Evolutionary conservation across 169 alveolate species (phyloP), one percentile per base, ranked within the genome.

Genomic region (Plasmodium berghei): DNA sequence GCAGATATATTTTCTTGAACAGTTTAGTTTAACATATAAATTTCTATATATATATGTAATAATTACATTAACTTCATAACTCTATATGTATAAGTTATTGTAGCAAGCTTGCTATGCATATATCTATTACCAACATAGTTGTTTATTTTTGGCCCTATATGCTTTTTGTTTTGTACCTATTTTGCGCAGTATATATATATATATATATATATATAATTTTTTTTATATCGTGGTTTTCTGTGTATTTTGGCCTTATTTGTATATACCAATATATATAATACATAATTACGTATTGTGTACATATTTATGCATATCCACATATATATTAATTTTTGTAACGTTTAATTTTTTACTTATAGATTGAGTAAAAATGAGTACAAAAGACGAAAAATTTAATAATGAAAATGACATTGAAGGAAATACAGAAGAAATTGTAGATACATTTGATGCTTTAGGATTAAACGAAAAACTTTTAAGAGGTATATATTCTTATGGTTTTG

Each of bases 401-500:
- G 88, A 87, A 70, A 70, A 62, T 20, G 88, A 87, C 72, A 73
- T 73, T 70, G 87, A 94, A 88, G 97, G 90, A 80, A 80, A 67
- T 24, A 55, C 90, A 18, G 90, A 80, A 67, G 90, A 80, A 56
- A 80, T 96, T 42, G 93, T 96, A 88, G 97, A 96, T 34, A 89
- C 99, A 22, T 98, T 98, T 90, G 99, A 97, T 56, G 95, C 95
- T 0, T 93, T 98, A 96, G 98, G 97, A 10, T 93, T 98, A 63
- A 97, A 97, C 69, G 99, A 98, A 90, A 99, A 98, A 73, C 94
- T 98, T 34, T 95, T 98, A 54, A 97, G 99, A 93, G 99, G 99
- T 62, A 97, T 99, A 67, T 98, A 97, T 87, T 97, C 99, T 24
- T 98, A 96, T 93, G 99, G 99, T 26, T 98, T 98, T 90, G 99